These are phyloP conservation scores for Talinum fruticosum DNA, from an alignment of 148 eudicot genomes.

Conservation along the genomic window DNA sequence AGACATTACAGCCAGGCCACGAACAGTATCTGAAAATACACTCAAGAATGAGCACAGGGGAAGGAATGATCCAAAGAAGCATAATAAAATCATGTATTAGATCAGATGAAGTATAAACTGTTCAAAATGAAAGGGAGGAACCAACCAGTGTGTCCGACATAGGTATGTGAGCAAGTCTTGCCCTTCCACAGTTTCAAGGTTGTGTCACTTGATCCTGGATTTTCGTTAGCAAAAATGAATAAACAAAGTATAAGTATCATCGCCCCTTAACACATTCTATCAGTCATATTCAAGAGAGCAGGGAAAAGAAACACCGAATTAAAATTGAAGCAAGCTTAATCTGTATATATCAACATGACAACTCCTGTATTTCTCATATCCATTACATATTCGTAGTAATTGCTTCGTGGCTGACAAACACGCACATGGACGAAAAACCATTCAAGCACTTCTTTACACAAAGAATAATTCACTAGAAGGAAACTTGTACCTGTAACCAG, in stretches of 20 bases:
- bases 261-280: background rate
- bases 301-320: background rate
- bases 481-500: constrained; percentile 64
- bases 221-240: constrained; percentile 19
- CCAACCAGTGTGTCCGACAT: constrained; percentile 72
- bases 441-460: background rate
- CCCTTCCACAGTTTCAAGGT: constrained; percentile 93
- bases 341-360: background rate
- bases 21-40: constrained; percentile 75
- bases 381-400: background rate
- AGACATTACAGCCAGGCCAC: constrained; percentile 79
- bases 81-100: background rate
- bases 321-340: background rate
- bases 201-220: constrained; percentile 87
- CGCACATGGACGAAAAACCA: constrained; percentile 1
- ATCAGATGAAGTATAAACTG: background rate
- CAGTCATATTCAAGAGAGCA: background rate
- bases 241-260: background rate
- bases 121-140: background rate
- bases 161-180: constrained; percentile 64
- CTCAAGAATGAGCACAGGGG: constrained; percentile 11
- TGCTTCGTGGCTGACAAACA: background rate
- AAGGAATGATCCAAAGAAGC: background rate
- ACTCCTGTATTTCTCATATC: background rate
- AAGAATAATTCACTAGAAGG: background rate